Evolutionary conservation across 306 rosid genomes (phyloP), one percentile per base, ranked within the genome.

Genomic region (Sindora glabra): DNA sequence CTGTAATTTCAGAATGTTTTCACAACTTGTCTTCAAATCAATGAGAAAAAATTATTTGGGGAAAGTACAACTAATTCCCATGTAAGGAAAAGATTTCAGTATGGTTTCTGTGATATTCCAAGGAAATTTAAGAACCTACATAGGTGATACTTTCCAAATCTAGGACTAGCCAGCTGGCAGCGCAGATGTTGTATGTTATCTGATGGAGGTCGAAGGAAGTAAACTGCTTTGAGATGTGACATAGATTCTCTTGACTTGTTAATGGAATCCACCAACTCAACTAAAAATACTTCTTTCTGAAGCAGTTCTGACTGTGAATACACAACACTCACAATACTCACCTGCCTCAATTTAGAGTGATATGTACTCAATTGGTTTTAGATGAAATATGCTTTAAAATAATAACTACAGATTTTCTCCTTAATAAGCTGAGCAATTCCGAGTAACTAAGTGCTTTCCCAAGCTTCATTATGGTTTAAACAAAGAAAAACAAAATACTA

Each of bases 231-330:
- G 55, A 92, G 94, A 78, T 92, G 98, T 0, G 91, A 80, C 95
- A 92, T 92, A n/a, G 86, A 68, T 66, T 92, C 98, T 1, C 69
- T 83, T 12, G 96, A 92, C 78, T 64, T 83, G 42, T 92, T 74
- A 72, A 89, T 84, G 16, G 90, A 74, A 74, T 92, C 95, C 14
- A 88, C 72, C 83, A 88, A 70, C 59, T 92, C 98, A 29, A 88
- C 96, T 81, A 92, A 78, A 74, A 92, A 92, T 14, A 86, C 98
- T 70, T 92, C 94, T 70, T 89, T 88, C 71, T 87, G 82, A 47
- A 92, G 94, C 68, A 92, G 96, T 60, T 92, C 96, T 8, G 96
- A 88, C 68, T 88, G 98, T 26, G 96, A 88, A 65, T 88, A 92
- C 50, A 50, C 98, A 37, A 92, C 98, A 66, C 98, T 92, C 38